These are phyloP conservation scores for Cladophialophora carrionii DNA, from an alignment of 2,329 filamentous ascomycete species.

Conservation along the genomic window DNA sequence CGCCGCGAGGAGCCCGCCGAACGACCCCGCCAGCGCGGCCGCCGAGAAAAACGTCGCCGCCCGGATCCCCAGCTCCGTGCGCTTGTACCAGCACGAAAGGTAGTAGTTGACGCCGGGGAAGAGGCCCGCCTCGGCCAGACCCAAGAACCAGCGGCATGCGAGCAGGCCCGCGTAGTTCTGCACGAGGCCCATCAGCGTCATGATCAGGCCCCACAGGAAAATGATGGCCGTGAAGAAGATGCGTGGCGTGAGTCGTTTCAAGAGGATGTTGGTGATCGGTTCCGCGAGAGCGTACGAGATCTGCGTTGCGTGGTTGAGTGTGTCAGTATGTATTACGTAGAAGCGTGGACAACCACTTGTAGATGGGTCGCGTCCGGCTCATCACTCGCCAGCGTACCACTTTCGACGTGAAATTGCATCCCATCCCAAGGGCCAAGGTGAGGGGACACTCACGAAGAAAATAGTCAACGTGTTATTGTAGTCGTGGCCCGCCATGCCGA, in stretches of 20 bases:
- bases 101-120: constrained; percentile 52
- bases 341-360: too few species aligned
- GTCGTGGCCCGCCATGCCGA: constrained; percentile 37
- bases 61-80: constrained; percentile 60
- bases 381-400: too few species aligned
- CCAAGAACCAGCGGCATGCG: constrained; percentile 54
- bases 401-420: too few species aligned
- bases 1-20: constrained; percentile 61
- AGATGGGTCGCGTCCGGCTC: too few species aligned
- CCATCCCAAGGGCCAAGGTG: too few species aligned
- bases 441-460: constrained; percentile 49
- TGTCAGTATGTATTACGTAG: background rate
- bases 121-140: constrained; percentile 56
- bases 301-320: constrained; percentile 63
- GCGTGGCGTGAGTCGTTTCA: constrained; percentile 73
- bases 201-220: constrained; percentile 58
- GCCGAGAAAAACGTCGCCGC: constrained; percentile 60
- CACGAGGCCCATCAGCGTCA: constrained; percentile 43
- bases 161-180: constrained; percentile 50
- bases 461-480: constrained; percentile 64
- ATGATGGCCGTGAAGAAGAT: constrained; percentile 83
- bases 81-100: constrained; percentile 61
- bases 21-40: constrained; percentile 59
- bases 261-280: constrained; percentile 72
- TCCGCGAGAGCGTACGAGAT: constrained; percentile 81